Evolutionary conservation across 805 yeast genomes (phyloP).

Genomic region (Myxozyma lipomycoides): DNA sequence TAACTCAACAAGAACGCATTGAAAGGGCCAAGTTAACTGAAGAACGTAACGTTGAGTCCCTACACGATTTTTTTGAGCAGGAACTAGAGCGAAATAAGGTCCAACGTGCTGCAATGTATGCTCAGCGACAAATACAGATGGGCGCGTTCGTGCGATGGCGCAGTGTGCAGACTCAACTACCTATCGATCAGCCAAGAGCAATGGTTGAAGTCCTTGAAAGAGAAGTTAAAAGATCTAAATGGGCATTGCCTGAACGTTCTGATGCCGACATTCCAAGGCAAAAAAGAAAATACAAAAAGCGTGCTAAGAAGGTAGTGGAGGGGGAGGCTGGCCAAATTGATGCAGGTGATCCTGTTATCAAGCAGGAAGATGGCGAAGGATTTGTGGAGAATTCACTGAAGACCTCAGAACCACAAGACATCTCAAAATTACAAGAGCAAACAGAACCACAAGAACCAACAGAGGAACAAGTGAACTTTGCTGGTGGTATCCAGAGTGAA

Average conservation of each 20-base stretch:
- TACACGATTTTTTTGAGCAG: slow-evolving; percentile 75
- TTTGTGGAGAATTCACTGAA: slow-evolving; percentile 25
- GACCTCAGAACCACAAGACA: slow-evolving; percentile 20
- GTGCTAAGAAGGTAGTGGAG: background rate
- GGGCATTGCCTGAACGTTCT: slow-evolving; percentile 17
- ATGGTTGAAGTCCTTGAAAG: slow-evolving; percentile 17
- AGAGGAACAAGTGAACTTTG: too few relatives aligned
- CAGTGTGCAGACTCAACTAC: slow-evolving; percentile 48
- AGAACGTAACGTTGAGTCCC: slow-evolving; percentile 62
- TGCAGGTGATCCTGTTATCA: slow-evolving; percentile 38
- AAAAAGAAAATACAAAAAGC: slow-evolving; percentile 11
- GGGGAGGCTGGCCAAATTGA: slow-evolving; percentile 32
- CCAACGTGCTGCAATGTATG: slow-evolving; percentile 67
- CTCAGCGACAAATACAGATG: slow-evolving; percentile 50
- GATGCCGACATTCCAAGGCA: slow-evolving; percentile 14
- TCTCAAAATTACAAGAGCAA: background rate
- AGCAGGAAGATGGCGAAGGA: slow-evolving; percentile 18
- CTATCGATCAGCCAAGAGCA: slow-evolving; percentile 31
- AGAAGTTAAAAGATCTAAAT: background rate
- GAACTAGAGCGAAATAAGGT: slow-evolving; percentile 75
- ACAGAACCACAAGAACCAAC: background rate
- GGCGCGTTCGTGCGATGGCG: slow-evolving; percentile 58
- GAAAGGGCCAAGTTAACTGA: slow-evolving; percentile 89
- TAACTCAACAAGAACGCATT: slow-evolving; percentile 67
- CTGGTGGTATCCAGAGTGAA: too few relatives aligned